These are phyloP conservation scores for Salvia miltiorrhiza DNA, from an alignment of 257 asterid species.

Conservation along the genomic window DNA sequence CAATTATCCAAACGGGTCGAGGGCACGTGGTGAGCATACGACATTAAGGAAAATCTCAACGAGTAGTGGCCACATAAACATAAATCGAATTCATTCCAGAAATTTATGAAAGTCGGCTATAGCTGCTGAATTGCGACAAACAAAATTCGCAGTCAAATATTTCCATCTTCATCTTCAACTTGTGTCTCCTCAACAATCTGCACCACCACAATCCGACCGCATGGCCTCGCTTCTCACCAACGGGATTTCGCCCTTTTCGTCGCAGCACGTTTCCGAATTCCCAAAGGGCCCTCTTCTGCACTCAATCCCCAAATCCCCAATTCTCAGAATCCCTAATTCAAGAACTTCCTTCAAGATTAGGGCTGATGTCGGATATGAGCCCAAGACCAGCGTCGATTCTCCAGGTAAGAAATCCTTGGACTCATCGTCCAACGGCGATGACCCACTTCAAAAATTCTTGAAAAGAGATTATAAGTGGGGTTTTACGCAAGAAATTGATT, in stretches of 20 bases:
- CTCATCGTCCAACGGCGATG: constrained; percentile 44
- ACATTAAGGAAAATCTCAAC: constrained; percentile 7
- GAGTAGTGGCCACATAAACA: constrained; percentile 30
- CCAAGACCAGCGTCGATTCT: constrained; percentile 47
- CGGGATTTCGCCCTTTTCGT: constrained; percentile 53
- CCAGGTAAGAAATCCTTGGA: constrained; percentile 47
- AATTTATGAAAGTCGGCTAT: neutral
- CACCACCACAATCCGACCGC: constrained; percentile 11
- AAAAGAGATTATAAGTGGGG: constrained; percentile 90
- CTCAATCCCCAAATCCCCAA: constrained; percentile 29
- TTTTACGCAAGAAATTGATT: constrained; percentile 75
- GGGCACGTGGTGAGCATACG: constrained; percentile 56
- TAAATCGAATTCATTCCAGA: neutral
- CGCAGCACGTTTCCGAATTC: constrained; percentile 46
- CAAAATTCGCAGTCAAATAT: neutral
- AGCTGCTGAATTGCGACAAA: neutral
- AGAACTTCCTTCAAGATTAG: constrained; percentile 49
- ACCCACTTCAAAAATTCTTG: constrained; percentile 69
- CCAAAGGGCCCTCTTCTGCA: constrained; percentile 28
- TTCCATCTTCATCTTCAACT: constrained; percentile 15
- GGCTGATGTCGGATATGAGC: constrained; percentile 67
- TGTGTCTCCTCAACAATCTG: neutral
- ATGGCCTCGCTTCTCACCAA: constrained; percentile 81
- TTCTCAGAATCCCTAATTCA: constrained; percentile 36
- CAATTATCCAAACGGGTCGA: neutral